Base-by-base conservation (phyloP, 768 basidiomycete species). In the Boletus subcaerulescens region DNA sequence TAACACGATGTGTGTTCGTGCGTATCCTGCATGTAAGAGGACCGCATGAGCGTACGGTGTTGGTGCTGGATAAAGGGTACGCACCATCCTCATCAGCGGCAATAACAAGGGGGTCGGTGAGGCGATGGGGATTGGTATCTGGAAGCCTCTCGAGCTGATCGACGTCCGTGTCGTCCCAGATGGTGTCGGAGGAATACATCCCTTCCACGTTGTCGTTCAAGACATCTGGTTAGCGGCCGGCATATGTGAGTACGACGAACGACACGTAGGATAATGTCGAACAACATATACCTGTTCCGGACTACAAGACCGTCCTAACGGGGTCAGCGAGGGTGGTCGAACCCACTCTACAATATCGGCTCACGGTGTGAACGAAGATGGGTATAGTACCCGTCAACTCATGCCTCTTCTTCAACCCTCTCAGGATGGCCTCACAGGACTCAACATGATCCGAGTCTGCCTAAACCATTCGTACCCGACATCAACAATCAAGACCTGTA, bases 311-410 rank as follows among this genome's bases (percentile, higher is more conserved):
- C 32, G 6, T n/a, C 17, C 22, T 5, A 22, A 7, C 11, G 24
- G n/a, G 29, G 24, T 52, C 10, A 52, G 49, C 4, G 38, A n/a
- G 3, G 5, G 3, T 20, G 24, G n/a, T 13, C 5, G 8, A 5
- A 7, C 0, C 24, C 4, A 24, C 1, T 3, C n/a, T n/a, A 26
- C 17, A 4, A 38, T 26, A 26, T 14, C n/a, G 22, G 39, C 81
- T 53, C 59, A 82, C 85, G 0, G 84, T 85, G 62, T 88, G 81
- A 24, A 88, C 82, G 24, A 81, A 73, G 50, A 76, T 71, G 4
- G 81, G 75, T 1, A 67, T 57, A 1, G 61, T 70, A 4, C 78
- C 79, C 6, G 77, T 77, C 22, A 53, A 59, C 29, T 75, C 71
- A 46, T 76, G 66, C n/a, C 75, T 65, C 58, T 71, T 76, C 68